Evolutionary conservation across 2,329 filamentous ascomycete genomes (phyloP), one percentile per base, ranked within the genome.

Genomic region (Cryphonectria carpinicola): DNA sequence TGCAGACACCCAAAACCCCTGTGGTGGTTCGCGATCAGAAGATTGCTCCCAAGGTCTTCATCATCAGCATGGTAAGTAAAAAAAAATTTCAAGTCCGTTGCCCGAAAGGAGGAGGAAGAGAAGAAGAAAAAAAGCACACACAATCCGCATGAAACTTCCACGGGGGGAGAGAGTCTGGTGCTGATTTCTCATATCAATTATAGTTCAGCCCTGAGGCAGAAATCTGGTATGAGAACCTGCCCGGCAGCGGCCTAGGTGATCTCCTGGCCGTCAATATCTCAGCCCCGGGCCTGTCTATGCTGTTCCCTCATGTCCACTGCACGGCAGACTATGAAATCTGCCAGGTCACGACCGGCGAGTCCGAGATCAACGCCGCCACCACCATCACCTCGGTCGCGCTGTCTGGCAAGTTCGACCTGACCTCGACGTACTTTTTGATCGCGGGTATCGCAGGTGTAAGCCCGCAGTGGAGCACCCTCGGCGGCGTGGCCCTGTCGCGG

Each of bases 381-480:
- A 90, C 90, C 0, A 85, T 92, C 72, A 85, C 85, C 63, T 87
- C 92, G 0, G 82, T 94, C 13, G 82, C 87, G n/a, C 84, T 90
- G 19, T 91, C 88, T 0, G 78, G 82, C 1, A 76, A 81, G 14
- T 93, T 94, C 78, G 85, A 94, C 79, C 84, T 94, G 17, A 84
- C 81, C 1, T 79, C 83, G 64, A 91, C 92, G 1, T 94, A 94
- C 81, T 93, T 93, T 79, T 79, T 94, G 70, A 79, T 93, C 41
- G 88, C 86, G 1, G 92, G 92, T 2, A 94, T 95, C 73, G 92
- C 89, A 1, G 92, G 92, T n/a, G 84, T 93, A 60, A 93, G 89
- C 78, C 92, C 92, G 0, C 87, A 90, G 72, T 80, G 88, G 37
- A 89, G 86, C 32, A 93, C 92, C 0, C 83, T 92, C 5, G 88